Percentiles rank a stretch among this genome's conserved stretches.
These are phyloP conservation scores for Hypoxylon sp. DNA, from an alignment of 2,329 filamentous ascomycete species.

Conservation along the genomic window DNA sequence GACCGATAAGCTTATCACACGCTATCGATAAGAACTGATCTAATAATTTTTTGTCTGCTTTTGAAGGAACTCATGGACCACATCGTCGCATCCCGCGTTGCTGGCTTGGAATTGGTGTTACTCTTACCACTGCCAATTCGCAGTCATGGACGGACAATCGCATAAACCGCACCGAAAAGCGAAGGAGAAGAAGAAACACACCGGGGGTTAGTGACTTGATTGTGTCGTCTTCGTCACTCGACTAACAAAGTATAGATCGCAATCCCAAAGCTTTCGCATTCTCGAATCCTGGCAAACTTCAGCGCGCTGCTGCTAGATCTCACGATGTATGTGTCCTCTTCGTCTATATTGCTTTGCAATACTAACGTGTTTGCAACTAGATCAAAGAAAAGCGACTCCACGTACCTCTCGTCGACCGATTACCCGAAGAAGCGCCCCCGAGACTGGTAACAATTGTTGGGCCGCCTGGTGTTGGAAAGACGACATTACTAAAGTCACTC, in stretches of 20 bases:
- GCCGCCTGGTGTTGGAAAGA: slow-evolving; percentile 94
- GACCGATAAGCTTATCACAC: slow-evolving; percentile 19
- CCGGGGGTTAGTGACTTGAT: slow-evolving; percentile 63
- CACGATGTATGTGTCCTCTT: slow-evolving; percentile 38
- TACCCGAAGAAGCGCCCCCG: slow-evolving; percentile 94
- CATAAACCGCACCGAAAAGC: slow-evolving; percentile 87
- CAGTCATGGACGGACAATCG: slow-evolving; percentile 81
- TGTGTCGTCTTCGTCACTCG: slow-evolving; percentile 7
- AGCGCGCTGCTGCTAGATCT: slow-evolving; percentile 75
- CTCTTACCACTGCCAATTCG: slow-evolving; percentile 28
- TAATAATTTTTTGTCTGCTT: slow-evolving; percentile 14
- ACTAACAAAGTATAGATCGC: slow-evolving; percentile 63
- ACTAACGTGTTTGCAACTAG: slow-evolving; percentile 57
- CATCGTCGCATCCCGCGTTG: slow-evolving; percentile 10
- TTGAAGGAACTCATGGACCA: background rate
- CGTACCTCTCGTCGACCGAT: slow-evolving; percentile 93
- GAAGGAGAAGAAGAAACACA: slow-evolving; percentile 87
- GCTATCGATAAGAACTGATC: slow-evolving; percentile 34
- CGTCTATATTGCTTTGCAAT: slow-evolving; percentile 2
- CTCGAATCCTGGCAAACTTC: slow-evolving; percentile 82
- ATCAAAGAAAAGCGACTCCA: slow-evolving; percentile 96
- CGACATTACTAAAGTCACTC: slow-evolving; percentile 92
- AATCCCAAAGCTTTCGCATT: slow-evolving; percentile 95
- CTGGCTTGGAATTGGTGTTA: slow-evolving; percentile 12
- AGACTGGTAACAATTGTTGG: slow-evolving; percentile 94